Evolutionary conservation across 345 rosid genomes (phyloP), one percentile per base, ranked within the genome.

Genomic region (Jatropha curcas): DNA sequence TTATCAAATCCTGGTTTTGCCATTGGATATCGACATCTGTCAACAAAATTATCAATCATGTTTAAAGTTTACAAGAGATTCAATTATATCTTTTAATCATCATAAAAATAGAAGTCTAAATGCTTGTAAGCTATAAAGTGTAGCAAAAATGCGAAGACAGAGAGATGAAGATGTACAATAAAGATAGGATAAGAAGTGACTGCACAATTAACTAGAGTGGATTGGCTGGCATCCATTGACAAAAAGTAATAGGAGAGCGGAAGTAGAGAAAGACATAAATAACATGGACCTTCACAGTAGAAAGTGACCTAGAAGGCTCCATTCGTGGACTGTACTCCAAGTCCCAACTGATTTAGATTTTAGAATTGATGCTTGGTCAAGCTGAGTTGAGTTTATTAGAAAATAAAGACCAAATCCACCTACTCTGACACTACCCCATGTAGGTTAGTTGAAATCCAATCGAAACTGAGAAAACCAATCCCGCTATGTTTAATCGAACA

Each of bases 11-110:
- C 71, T 70, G 84, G 76, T 72, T 74, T 53, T 70, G 83, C 92
- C 91, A 86, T 27, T 86, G 77, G 66, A 94, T 80, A 79, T 90
- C 87, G 76, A 90, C 86, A 86, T 87, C 98, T 94, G 80, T 68
- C 58, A 50, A 60, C 46, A 71, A 57, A 65, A 70, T 67, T 69
- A 25, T 4, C 16, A 35, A 41, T 43, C 6, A 46, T n/a, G 43
- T 57, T n/a, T 19, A 39, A 28, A 12, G 46, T 30, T n/a, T 30
- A 39, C 57, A 56, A 19, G 16, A 61, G 6, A 50, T 14, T 30
- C 7, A 19, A 65, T 8, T 3, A 14, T 33, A 39, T 31, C 30
- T 51, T 67, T 12, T 67, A 4, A 57, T 55, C 33, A 68, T 34
- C 20, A 19, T 13, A 56, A 55, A 37, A 68, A 68, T 68, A 43